Conservation (phyloP, 2,329 filamentous ascomycete species). For the Penicillium glabrum region DNA sequence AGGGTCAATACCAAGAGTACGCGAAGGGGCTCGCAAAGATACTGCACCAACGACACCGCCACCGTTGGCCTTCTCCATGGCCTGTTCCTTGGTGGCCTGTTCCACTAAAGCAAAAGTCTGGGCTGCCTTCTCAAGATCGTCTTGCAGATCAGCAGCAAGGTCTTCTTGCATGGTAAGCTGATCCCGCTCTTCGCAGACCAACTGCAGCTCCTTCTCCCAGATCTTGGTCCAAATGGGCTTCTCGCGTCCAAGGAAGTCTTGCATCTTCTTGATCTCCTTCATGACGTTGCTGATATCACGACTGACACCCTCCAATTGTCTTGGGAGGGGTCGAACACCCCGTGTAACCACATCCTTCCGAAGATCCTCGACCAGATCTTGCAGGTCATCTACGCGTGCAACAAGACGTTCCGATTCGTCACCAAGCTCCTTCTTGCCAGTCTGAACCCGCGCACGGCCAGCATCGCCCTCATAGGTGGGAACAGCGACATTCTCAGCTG, state of each 20-base stretch:
- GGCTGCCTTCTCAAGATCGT: slow-evolving; percentile 91
- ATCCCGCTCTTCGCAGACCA: slow-evolving; percentile 93
- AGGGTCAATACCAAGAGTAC: slow-evolving; percentile 50
- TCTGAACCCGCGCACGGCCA: slow-evolving; percentile 82
- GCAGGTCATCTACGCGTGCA: slow-evolving; percentile 90
- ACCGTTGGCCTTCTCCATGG: slow-evolving; percentile 61
- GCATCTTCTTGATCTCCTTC: slow-evolving; percentile 88
- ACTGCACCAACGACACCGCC: slow-evolving; percentile 40
- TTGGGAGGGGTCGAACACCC: slow-evolving; percentile 84
- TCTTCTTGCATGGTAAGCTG: slow-evolving; percentile 96
- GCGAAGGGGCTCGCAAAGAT: slow-evolving; percentile 53
- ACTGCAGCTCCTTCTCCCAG: slow-evolving; percentile 96
- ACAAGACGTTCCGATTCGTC: slow-evolving; percentile 89
- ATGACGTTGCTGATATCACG: slow-evolving; percentile 82
- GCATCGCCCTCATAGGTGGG: slow-evolving; percentile 72
- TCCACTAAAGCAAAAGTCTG: slow-evolving; percentile 95
- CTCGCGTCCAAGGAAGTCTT: slow-evolving; percentile 86
- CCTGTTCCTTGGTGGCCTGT: slow-evolving; percentile 96
- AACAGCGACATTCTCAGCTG: slow-evolving; percentile 68
- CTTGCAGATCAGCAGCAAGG: slow-evolving; percentile 83
- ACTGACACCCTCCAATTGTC: slow-evolving; percentile 83
- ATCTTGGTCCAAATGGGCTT: slow-evolving; percentile 99
- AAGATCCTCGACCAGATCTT: slow-evolving; percentile 93
- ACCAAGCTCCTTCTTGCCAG: slow-evolving; percentile 82
- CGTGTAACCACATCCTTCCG: slow-evolving; percentile 94